Evolutionary conservation across 2,329 filamentous ascomycete species (phyloP).

Genomic region (Arthroderma uncinatum): DNA sequence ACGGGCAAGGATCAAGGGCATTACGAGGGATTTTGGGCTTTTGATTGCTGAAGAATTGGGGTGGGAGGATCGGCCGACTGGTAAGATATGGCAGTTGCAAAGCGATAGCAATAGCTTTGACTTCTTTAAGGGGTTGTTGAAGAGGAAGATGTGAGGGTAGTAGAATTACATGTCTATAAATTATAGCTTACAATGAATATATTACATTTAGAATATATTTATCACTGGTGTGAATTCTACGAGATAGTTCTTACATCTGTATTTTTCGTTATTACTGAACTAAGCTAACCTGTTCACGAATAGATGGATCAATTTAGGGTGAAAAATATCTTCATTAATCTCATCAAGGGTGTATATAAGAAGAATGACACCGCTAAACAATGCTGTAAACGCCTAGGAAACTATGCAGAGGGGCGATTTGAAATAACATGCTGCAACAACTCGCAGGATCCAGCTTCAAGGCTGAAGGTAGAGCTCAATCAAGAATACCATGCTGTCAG

Average conservation of each 20-base stretch:
- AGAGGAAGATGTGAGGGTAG: slow-evolving; percentile 54
- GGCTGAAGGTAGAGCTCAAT: neutral
- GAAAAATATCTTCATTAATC: too few relatives aligned
- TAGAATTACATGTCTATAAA: neutral
- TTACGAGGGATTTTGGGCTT: slow-evolving; percentile 85
- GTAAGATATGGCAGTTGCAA: slow-evolving; percentile 71
- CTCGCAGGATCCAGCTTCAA: neutral
- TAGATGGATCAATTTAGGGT: neutral
- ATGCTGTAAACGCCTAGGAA: neutral
- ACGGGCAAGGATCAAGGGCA: slow-evolving; percentile 67
- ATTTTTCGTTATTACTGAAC: too few relatives aligned
- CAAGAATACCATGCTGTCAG: neutral
- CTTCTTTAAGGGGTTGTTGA: slow-evolving; percentile 81
- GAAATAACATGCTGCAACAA: neutral
- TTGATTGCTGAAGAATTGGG: slow-evolving; percentile 74
- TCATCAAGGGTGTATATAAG: neutral
- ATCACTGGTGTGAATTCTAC: neutral
- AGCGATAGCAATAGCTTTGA: slow-evolving; percentile 98
- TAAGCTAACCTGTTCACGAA: too few relatives aligned
- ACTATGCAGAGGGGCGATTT: neutral
- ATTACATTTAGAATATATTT: neutral
- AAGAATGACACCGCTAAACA: neutral
- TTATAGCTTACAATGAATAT: neutral
- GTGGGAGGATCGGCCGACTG: slow-evolving; percentile 59
- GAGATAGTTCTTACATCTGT: too few relatives aligned